Evolutionary conservation across 805 yeast species (phyloP).

Genomic region (Clavispora fructus): DNA sequence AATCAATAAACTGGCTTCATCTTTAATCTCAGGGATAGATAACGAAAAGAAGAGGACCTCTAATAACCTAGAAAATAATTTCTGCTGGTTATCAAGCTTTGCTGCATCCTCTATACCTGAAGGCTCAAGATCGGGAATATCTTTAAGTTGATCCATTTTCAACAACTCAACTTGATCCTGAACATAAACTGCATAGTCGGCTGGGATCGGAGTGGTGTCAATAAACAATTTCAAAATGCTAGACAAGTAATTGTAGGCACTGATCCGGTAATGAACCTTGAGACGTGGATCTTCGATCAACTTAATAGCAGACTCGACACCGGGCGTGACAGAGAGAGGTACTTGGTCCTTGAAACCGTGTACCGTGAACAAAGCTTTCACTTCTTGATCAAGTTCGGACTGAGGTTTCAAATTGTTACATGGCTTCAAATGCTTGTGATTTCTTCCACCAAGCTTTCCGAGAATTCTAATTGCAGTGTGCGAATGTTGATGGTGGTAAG

Average conservation of each 20-base stretch:
- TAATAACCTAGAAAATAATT: constrained; percentile 56
- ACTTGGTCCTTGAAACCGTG: constrained; percentile 58
- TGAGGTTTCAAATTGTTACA: constrained; percentile 59
- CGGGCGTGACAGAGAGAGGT: constrained; percentile 78
- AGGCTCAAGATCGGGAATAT: constrained; percentile 30
- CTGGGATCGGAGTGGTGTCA: constrained; percentile 47
- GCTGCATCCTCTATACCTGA: constrained; percentile 43
- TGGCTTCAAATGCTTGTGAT: constrained; percentile 76
- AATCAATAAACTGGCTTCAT: constrained; percentile 60
- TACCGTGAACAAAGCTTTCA: constrained; percentile 62
- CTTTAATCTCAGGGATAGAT: constrained; percentile 65
- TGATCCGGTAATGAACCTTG: constrained; percentile 62
- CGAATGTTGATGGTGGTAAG: constrained; percentile 90
- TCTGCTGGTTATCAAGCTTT: constrained; percentile 56
- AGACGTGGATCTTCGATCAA: constrained; percentile 64
- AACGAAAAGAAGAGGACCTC: constrained; percentile 73
- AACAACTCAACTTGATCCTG: constrained; percentile 45
- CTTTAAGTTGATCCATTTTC: constrained; percentile 34
- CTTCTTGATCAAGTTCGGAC: constrained; percentile 58
- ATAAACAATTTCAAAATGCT: constrained; percentile 65
- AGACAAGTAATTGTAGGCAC: constrained; percentile 71
- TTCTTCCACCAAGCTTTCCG: constrained; percentile 96
- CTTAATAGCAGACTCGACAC: constrained; percentile 70
- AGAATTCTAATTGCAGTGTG: constrained; percentile 90
- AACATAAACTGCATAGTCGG: constrained; percentile 38